A percentile compares a stretch with the other conserved stretches of the same genome.
Evolutionary conservation across 192 early-diverging fungal species (phyloP).

Genomic region (Umbelopsis sp.): DNA sequence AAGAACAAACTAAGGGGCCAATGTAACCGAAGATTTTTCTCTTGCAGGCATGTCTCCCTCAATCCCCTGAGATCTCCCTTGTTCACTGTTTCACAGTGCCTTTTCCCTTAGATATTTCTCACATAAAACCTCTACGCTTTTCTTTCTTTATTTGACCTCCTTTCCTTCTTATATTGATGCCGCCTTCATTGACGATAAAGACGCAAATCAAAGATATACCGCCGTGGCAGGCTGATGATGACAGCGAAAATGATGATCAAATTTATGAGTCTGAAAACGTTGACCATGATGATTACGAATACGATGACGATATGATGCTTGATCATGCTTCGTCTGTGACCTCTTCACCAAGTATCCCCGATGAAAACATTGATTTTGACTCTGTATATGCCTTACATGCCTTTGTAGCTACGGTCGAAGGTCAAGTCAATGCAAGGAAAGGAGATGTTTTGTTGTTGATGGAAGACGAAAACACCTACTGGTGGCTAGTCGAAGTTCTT

Average conservation of each 20-base stretch:
- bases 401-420: constrained; percentile 80
- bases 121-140: neutral
- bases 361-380: constrained; percentile 70
- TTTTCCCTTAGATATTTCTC: neutral
- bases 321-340: constrained; percentile 44
- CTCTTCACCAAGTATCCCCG: constrained; percentile 47
- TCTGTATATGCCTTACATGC: constrained; percentile 81
- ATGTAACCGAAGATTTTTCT: too few species aligned
- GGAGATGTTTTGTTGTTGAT: constrained; percentile 73
- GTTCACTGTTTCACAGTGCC: constrained; percentile 3
- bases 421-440: constrained; percentile 73
- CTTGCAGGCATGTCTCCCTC: neutral
- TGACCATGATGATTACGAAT: constrained; percentile 33
- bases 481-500: constrained; percentile 69
- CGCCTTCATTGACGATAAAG: constrained; percentile 13
- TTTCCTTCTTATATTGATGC: neutral
- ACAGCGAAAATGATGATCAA: constrained; percentile 6
- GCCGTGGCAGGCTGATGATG: constrained; percentile 15
- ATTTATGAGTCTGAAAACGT: constrained; percentile 27
- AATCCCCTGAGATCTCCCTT: constrained; percentile 9
- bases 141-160: neutral
- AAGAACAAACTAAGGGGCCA: neutral
- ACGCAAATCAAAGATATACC: constrained; percentile 7
- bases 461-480: constrained; percentile 82
- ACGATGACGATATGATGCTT: constrained; percentile 41